Base-by-base conservation (phyloP, 192 early-diverging fungal genomes). In the Dimargaris xerosporica region DNA sequence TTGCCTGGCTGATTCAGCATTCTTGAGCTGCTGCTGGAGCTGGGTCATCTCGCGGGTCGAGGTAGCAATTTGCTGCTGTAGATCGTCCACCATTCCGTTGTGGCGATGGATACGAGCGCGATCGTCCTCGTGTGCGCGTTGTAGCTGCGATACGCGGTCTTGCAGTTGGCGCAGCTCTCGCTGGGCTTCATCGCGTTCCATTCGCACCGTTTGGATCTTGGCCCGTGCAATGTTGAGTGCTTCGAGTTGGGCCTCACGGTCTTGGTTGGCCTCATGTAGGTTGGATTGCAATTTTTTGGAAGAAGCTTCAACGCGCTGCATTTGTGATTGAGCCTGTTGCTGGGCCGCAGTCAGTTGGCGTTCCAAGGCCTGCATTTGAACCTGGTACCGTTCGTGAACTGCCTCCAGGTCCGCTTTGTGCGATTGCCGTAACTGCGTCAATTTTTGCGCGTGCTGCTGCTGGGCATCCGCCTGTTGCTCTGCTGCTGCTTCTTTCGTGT, bases 221-320 rank as follows among this genome's bases (percentile, higher is more conserved):
- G 29, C 23, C 5, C 56, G 56, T 6, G 56, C 56, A 16, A 59
- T 16, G 16, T 59, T 34, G 19, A 59, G 31, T 16, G 56, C 56
- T 17, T 59, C 56, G 16, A 59, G 31, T 23, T 59, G 56, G 31
- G 56, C 56, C 5, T 39, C 5, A 9, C 56, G 56, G 31, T 59
- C 56, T 10, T 19, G 10, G 41, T 59, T 41, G 56, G 56, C 56
- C 3, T 59, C 56, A 34, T 19, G 19, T 23, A 59, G 39, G 12
- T 10, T 16, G 17, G 56, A 39, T 16, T 15, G 31, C 31, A 59
- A 29, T 19, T 42, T 34, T 17, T 29, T 16, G 34, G 13, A 4
- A 1, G 13, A 28, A 9, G 16, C 56, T 23, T 19, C 16, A 16
- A 16, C 13, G 7, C 41, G 56, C 12, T 29, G 23, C 2, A 29